Base-by-base conservation (phyloP, 148 eudicot species). In the Spergularia bocconei region DNA sequence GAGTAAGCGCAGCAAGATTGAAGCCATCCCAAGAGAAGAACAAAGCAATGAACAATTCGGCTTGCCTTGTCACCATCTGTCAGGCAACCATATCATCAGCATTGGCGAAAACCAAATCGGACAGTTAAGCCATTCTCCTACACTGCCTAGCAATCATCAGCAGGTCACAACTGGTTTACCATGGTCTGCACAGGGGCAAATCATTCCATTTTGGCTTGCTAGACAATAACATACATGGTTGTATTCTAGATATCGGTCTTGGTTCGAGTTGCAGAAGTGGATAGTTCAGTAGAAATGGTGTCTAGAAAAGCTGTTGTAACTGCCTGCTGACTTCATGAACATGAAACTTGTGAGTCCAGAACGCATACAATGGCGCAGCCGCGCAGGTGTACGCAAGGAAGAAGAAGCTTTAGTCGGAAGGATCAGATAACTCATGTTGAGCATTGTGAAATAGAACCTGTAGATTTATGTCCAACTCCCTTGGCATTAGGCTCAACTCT, bases 201-300 rank as follows among this genome's bases (percentile, higher is more conserved):
- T 72, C 8, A 70, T 84, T 66, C 86, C 86, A 11, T 84, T 84
- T 69, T 84, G 86, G 86, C 79, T 84, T 17, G 81, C 84, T 41
- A 84, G 82, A 75, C 83, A 75, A 75, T 80, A 68, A 70, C 10
- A 41, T 4, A 61, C 23, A 60, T 13, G 33, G 11, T 41, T 53
- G 33, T 16, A 6, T 41, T 53, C 29, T 16, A 58, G 6, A 55
- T 10, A 59, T 68, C 19, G 38, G 13, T 50, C 47, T 59, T 19
- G 73, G 25, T 41, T 36, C 15, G 36, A 20, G 61, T 38, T 54
- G 25, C 21, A 25, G 8, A 47, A 52, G 11, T 16, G 23, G 55
- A 29, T 67, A 41, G 19, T 23, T 29, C 29, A 39, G 7, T 23
- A 11, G 13, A 55, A 55, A 19, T 16, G 25, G 47, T 59, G 63